Conservation (phyloP, 768 basidiomycete genomes). For the Suillus subluteus region DNA sequence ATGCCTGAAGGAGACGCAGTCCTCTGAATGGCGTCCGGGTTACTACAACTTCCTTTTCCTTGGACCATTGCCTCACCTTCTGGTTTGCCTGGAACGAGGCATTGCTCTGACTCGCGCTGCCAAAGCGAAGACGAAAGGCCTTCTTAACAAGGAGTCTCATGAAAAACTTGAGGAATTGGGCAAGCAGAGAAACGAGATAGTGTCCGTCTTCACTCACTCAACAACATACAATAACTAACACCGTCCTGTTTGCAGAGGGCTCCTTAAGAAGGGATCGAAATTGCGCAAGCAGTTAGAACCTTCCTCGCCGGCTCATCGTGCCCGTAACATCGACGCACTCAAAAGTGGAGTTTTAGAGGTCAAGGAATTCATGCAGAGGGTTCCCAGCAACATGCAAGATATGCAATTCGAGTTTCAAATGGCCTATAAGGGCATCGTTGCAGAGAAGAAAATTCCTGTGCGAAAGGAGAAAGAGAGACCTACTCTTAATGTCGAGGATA, state of each 20-base stretch:
- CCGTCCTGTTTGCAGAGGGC: constrained; percentile 20
- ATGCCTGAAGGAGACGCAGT: constrained; percentile 32
- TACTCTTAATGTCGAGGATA: constrained; percentile 29
- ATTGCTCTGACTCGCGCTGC: constrained; percentile 26
- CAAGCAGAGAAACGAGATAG: constrained; percentile 32
- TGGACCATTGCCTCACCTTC: constrained; percentile 42
- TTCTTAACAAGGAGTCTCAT: constrained; percentile 30
- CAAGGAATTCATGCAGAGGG: constrained; percentile 29
- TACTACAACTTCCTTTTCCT: constrained; percentile 42
- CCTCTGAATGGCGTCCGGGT: constrained; percentile 31
- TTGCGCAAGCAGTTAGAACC: constrained; percentile 39
- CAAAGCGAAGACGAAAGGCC: constrained; percentile 38
- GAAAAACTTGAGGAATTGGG: constrained; percentile 39
- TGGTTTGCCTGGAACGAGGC: constrained; percentile 16
- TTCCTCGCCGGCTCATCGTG: constrained; percentile 31
- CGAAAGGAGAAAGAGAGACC: constrained; percentile 23
- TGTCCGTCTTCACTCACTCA: constrained; percentile 30
- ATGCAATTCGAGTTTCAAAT: constrained; percentile 29
- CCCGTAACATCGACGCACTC: constrained; percentile 28
- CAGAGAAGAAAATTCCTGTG: constrained; percentile 8
- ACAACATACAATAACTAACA: neutral
- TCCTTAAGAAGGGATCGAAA: constrained; percentile 28
- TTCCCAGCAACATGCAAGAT: constrained; percentile 26
- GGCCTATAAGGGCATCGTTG: constrained; percentile 40
- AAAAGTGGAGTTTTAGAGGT: constrained; percentile 31